Evolutionary conservation across 768 basidiomycete genomes (phyloP).

Genomic region (Amanita rimosa): DNA sequence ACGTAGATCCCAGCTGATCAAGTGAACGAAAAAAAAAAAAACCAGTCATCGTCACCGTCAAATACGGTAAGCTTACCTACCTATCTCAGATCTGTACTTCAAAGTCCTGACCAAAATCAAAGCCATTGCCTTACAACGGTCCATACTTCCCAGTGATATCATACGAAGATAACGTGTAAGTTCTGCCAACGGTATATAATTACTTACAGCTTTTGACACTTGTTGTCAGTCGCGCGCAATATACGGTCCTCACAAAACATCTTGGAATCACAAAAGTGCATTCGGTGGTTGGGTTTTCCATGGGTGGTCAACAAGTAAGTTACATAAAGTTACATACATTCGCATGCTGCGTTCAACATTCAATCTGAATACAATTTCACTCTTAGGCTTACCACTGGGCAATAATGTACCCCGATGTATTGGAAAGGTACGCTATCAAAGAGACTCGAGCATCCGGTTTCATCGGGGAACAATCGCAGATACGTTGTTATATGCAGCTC

Average conservation of each 20-base stretch:
- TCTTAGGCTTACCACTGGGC: slow-evolving; percentile 45
- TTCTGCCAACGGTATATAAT: neutral
- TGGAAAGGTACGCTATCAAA: slow-evolving; percentile 26
- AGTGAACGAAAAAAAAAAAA: neutral
- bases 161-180: slow-evolving; percentile 49
- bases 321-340: neutral
- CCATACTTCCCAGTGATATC: slow-evolving; percentile 47
- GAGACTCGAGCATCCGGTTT: neutral
- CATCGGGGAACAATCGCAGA: neutral
- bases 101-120: neutral
- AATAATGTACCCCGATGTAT: slow-evolving; percentile 40
- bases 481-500: no score
- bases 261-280: slow-evolving; percentile 33
- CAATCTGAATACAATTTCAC: no score
- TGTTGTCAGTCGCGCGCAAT: slow-evolving; percentile 33
- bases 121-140: slow-evolving; percentile 46
- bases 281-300: slow-evolving; percentile 44
- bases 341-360: no score
- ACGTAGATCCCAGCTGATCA: neutral
- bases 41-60: slow-evolving; percentile 53
- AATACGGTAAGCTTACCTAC: slow-evolving; percentile 31
- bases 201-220: slow-evolving; percentile 10
- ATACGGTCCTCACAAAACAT: slow-evolving; percentile 36
- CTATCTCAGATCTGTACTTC: no score
- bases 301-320: slow-evolving; percentile 37